Conservation (phyloP, 495 filamentous ascomycete genomes). For the Usnea hakonensis region DNA sequence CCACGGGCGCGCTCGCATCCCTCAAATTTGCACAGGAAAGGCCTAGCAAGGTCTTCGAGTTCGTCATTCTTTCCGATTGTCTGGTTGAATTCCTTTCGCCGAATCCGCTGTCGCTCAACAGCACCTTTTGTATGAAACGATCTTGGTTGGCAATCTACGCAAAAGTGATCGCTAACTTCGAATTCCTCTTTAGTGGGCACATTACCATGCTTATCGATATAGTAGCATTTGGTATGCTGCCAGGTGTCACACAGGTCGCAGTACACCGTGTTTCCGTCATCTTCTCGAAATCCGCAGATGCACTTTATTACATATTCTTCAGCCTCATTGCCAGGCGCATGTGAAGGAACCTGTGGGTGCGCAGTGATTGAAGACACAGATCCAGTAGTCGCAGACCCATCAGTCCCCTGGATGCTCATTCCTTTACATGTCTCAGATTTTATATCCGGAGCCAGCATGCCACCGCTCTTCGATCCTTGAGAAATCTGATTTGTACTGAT, state of each 20-base stretch:
- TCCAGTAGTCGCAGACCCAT: slow-evolving; percentile 55
- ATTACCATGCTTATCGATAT: slow-evolving; percentile 42
- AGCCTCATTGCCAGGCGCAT: slow-evolving; percentile 58
- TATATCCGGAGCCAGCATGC: too few relatives aligned
- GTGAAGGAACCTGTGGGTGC: slow-evolving; percentile 35
- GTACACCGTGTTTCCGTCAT: slow-evolving; percentile 95
- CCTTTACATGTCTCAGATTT: too few relatives aligned
- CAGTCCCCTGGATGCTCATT: too few relatives aligned
- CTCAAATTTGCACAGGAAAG: too few relatives aligned
- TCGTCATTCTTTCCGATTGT: slow-evolving; percentile 52
- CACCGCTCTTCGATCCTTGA: too few relatives aligned
- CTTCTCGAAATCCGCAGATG: slow-evolving; percentile 84
- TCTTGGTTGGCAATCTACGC: slow-evolving; percentile 76
- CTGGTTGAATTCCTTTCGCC: slow-evolving; percentile 54
- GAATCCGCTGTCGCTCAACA: slow-evolving; percentile 53
- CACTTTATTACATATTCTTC: slow-evolving; percentile 96
- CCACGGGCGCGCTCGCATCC: too few relatives aligned
- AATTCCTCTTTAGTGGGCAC: slow-evolving; percentile 55
- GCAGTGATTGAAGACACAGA: slow-evolving; percentile 48
- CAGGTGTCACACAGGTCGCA: slow-evolving; percentile 94
- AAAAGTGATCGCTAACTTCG: slow-evolving; percentile 63
- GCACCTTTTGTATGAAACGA: slow-evolving; percentile 62
- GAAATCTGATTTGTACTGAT: not conserved
- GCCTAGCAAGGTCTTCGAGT: too few relatives aligned
- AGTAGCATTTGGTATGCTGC: slow-evolving; percentile 96